These are phyloP conservation scores for Combretum micranthum DNA, from an alignment of 345 rosid species.

Conservation along the genomic window DNA sequence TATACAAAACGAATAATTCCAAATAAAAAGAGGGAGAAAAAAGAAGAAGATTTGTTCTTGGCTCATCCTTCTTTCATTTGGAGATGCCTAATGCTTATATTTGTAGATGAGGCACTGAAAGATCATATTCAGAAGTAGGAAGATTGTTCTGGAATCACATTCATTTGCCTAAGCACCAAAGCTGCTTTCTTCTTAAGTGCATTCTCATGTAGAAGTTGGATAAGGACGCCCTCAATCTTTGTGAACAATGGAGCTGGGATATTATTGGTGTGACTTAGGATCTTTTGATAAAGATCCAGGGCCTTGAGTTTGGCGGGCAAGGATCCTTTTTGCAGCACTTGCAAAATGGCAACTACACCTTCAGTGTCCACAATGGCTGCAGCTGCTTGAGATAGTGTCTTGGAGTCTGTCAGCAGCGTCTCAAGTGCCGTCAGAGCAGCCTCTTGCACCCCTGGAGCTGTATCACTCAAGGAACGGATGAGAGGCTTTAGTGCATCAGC, in stretches of 20 bases:
- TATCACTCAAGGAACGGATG: conserved; percentile 27
- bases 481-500: conserved; percentile 44
- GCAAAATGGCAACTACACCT: conserved; percentile 32
- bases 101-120: neutral
- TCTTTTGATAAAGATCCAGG: conserved; percentile 38
- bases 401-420: conserved; percentile 35
- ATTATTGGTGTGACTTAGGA: conserved; percentile 20
- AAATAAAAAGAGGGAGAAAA: too few relatives aligned
- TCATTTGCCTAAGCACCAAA: conserved; percentile 37
- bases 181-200: conserved; percentile 37
- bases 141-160: conserved; percentile 41
- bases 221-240: conserved; percentile 38
- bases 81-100: too few relatives aligned
- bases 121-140: conserved; percentile 36
- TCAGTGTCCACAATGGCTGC: conserved; percentile 34
- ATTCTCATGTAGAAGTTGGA: conserved; percentile 37
- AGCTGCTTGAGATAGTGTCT: conserved; percentile 25
- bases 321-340: conserved; percentile 44
- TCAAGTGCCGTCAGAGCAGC: conserved; percentile 45
- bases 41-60: too few relatives aligned
- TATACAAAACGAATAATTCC: too few relatives aligned
- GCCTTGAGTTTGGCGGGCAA: conserved; percentile 36
- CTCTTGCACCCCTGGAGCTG: conserved; percentile 34
- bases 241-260: conserved; percentile 10
- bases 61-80: too few relatives aligned